These are phyloP conservation scores for Cnidoscolus chayamansa DNA, from an alignment of 441 rosid species.

Conservation along the genomic window DNA sequence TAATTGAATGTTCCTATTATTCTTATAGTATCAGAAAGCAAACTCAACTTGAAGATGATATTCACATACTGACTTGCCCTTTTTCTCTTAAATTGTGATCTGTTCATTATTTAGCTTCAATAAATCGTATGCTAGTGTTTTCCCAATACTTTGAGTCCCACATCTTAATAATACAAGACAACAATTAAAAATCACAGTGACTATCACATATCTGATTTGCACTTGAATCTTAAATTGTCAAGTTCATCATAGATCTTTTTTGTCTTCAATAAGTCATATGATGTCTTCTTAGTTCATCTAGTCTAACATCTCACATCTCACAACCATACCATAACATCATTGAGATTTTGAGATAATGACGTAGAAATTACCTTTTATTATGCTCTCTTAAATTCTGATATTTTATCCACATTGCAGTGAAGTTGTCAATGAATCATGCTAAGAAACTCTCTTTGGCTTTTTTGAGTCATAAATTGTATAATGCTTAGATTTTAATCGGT, in stretches of 20 bases:
- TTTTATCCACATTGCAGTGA: neutral
- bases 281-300: neutral
- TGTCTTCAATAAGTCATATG: neutral
- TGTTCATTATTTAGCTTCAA: too few relatives aligned
- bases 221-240: neutral
- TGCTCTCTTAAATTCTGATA: neutral
- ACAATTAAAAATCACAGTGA: neutral
- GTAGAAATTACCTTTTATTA: neutral
- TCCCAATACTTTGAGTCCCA: neutral
- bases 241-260: neutral
- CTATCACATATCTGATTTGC: neutral
- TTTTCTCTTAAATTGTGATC: too few relatives aligned
- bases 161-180: neutral
- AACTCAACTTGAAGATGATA: too few relatives aligned
- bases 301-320: neutral
- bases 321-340: conserved; percentile 5
- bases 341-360: neutral
- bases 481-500: neutral
- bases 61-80: too few relatives aligned
- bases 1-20: neutral
- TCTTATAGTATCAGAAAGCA: too few relatives aligned
- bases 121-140: too few relatives aligned
- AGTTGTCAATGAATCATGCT: neutral
- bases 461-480: neutral
- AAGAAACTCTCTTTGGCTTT: neutral